phyloP scores from a whole-genome alignment of 2,329 filamentous ascomycete species.

The Verticillium isaacii region DNA sequence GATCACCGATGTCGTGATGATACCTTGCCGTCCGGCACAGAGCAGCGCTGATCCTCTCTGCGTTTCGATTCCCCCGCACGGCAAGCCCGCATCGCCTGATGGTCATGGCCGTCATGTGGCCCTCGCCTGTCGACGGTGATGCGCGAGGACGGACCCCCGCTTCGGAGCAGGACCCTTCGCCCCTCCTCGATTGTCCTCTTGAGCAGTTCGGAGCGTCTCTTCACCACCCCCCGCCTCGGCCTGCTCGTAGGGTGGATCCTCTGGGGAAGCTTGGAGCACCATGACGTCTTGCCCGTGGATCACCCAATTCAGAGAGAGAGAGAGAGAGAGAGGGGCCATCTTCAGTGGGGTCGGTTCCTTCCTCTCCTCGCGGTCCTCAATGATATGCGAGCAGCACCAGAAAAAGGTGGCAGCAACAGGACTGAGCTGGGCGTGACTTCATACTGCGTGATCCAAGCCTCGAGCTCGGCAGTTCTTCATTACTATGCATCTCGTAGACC shows the following conservation, averaged over 20 bases:
- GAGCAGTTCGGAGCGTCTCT: not conserved
- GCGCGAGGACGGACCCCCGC: no score
- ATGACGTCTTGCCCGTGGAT: not conserved
- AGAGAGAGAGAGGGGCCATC: not conserved
- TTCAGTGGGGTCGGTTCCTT: not conserved
- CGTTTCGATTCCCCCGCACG: no score
- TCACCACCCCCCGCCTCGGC: not conserved
- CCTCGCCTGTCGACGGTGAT: no score
- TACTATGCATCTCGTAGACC: not conserved
- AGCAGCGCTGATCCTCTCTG: no score
- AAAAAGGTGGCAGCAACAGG: not conserved
- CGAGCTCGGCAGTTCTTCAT: not conserved
- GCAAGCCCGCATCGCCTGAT: no score
- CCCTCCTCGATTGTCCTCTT: not conserved
- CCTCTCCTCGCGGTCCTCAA: not conserved
- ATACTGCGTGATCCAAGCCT: not conserved
- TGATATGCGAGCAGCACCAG: no score
- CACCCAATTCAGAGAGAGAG: not conserved
- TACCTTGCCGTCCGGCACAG: no score
- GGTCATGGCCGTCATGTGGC: no score
- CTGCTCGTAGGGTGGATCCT: not conserved
- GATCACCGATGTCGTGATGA: no score
- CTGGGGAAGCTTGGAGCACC: not conserved
- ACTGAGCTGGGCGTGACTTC: no score
- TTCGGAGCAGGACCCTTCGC: no score